Conservation (phyloP, 768 basidiomycete genomes). For the Sarcomyxa edulis region DNA sequence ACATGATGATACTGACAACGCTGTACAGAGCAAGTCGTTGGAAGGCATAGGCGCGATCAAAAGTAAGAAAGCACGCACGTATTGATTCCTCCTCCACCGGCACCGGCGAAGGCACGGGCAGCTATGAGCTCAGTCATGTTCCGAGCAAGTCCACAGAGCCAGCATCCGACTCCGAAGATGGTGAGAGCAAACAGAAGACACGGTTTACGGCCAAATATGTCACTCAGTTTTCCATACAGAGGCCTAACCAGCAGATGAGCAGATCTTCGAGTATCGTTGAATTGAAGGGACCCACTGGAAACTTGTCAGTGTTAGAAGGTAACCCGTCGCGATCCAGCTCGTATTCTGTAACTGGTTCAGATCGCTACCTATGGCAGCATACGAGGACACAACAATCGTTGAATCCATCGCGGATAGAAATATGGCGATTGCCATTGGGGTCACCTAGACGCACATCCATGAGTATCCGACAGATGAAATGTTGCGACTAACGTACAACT, state of each 20-base stretch:
- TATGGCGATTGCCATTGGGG: conserved; percentile 44
- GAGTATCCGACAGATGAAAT: too few species aligned
- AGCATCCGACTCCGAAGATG: conserved; percentile 47
- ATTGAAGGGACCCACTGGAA: conserved; percentile 41
- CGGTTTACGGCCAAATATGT: conserved; percentile 58
- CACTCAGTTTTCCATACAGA: conserved; percentile 59
- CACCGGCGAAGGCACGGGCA: conserved; percentile 49
- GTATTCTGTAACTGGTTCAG: conserved; percentile 58
- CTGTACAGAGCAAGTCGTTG: conserved; percentile 20
- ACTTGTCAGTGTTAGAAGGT: conserved; percentile 54
- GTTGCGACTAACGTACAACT: too few species aligned
- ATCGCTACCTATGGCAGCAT: conserved; percentile 53
- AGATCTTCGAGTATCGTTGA: not conserved
- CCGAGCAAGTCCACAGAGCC: conserved; percentile 47
- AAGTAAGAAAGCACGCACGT: conserved; percentile 34
- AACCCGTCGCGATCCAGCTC: conserved; percentile 63
- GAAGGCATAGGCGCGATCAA: not conserved
- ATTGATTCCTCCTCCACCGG: conserved; percentile 60
- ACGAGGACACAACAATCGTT: conserved; percentile 46
- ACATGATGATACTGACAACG: conserved; percentile 59
- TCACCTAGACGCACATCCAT: too few species aligned
- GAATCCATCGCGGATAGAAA: conserved; percentile 45
- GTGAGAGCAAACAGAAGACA: conserved; percentile 53
- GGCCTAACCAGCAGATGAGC: conserved; percentile 31
- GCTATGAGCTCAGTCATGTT: conserved; percentile 51